Evolutionary conservation across 768 basidiomycete species (phyloP).

Genomic region (Tulasnella sp.): DNA sequence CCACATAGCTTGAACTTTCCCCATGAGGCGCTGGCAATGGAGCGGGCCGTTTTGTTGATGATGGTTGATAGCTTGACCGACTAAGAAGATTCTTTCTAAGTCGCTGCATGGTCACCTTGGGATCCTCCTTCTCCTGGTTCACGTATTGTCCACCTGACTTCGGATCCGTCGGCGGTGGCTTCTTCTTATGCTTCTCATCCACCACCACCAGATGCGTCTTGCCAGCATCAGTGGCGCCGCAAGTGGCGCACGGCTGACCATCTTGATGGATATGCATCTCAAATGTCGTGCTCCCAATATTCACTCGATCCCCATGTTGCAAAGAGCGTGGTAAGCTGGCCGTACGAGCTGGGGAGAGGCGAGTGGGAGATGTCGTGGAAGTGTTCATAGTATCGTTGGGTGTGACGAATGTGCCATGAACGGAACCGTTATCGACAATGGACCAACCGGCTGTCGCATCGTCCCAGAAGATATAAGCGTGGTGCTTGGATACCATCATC

Average conservation of each 20-base stretch:
- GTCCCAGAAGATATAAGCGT: conserved; percentile 68
- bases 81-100: conserved; percentile 55
- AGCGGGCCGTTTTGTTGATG: too few species aligned
- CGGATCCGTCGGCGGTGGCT: conserved; percentile 24
- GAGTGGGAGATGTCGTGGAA: conserved; percentile 20
- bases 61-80: conserved; percentile 28
- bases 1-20: not conserved
- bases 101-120: conserved; percentile 53
- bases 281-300: conserved; percentile 62
- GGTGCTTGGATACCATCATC: conserved; percentile 73
- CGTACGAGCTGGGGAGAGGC: conserved; percentile 52
- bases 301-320: conserved; percentile 51
- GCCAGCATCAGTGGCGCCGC: conserved; percentile 27
- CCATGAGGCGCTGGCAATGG: not conserved
- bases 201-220: conserved; percentile 8
- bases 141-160: too few species aligned
- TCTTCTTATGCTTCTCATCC: conserved; percentile 11
- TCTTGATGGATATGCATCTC: conserved; percentile 56
- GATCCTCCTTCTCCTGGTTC: conserved; percentile 29
- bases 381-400: conserved; percentile 18
- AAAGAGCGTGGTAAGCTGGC: conserved; percentile 59
- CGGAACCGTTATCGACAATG: conserved; percentile 75
- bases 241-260: conserved; percentile 49
- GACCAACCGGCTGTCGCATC: conserved; percentile 47
- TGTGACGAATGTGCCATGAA: conserved; percentile 68